These are phyloP conservation scores for Penicillium lividum DNA, from an alignment of 495 filamentous ascomycete genomes.

Conservation along the genomic window DNA sequence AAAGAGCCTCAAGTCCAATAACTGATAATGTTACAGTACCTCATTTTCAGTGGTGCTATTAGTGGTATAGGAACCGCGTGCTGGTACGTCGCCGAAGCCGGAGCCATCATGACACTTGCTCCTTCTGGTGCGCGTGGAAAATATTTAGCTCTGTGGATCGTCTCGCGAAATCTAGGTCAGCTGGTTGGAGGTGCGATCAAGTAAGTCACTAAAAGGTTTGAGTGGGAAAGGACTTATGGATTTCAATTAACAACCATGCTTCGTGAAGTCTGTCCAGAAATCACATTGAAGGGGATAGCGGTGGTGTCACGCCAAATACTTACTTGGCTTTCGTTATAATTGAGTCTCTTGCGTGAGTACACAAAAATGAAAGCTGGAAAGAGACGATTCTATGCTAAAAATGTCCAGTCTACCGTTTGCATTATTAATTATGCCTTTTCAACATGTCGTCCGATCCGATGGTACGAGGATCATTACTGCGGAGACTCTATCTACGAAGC, in stretches of 20 bases:
- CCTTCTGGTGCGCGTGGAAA: conserved; percentile 35
- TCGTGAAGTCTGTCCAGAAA: conserved; percentile 29
- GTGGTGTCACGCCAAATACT: conserved; percentile 31
- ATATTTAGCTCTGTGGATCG: conserved; percentile 35
- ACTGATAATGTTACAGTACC: conserved; percentile 17
- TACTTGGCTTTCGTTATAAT: conserved; percentile 35
- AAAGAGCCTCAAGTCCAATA: neutral
- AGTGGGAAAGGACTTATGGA: neutral
- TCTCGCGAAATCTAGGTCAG: conserved; percentile 33
- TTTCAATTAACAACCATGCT: neutral
- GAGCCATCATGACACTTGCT: conserved; percentile 33
- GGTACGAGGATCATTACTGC: conserved; percentile 30
- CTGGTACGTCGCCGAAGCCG: conserved; percentile 36
- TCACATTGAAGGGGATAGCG: conserved; percentile 21
- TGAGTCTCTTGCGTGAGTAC: conserved; percentile 33
- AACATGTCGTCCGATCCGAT: conserved; percentile 31
- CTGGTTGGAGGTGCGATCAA: conserved; percentile 36
- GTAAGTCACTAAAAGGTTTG: conserved; percentile 14
- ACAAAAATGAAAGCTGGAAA: neutral
- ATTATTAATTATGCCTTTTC: conserved; percentile 28
- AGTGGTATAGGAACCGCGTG: conserved; percentile 32
- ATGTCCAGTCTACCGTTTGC: conserved; percentile 27
- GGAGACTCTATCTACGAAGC: conserved; percentile 29
- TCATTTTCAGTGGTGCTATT: conserved; percentile 34
- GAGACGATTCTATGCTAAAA: neutral